phyloP scores from a whole-genome alignment of 257 asterid genomes.

The Petrea volubilis region DNA sequence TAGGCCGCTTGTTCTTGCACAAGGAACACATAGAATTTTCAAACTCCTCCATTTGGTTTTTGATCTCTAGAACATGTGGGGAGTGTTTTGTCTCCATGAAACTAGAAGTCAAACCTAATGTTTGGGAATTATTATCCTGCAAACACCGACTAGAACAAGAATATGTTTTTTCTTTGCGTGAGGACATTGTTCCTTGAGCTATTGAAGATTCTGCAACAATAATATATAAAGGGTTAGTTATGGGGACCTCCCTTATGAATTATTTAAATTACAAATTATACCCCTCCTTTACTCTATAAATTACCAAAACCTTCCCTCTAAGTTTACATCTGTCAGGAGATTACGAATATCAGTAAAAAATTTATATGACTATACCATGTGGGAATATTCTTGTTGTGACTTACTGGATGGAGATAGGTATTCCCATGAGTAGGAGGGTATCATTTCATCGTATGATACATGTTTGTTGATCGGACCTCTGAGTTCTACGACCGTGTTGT shows the following conservation, averaged over 20 bases:
- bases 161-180: slow-evolving; percentile 5
- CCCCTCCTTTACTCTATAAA: too few relatives aligned
- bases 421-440: slow-evolving; percentile 58
- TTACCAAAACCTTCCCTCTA: too few relatives aligned
- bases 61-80: background rate
- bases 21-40: slow-evolving; percentile 47
- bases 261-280: too few relatives aligned
- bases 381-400: too few relatives aligned
- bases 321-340: too few relatives aligned
- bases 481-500: slow-evolving; percentile 38
- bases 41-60: slow-evolving; percentile 27
- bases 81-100: slow-evolving; percentile 9
- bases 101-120: slow-evolving; percentile 25
- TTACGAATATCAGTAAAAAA: background rate
- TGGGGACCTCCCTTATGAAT: too few relatives aligned
- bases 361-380: too few relatives aligned
- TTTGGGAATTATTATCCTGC: background rate
- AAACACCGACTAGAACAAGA: background rate
- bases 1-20: slow-evolving; percentile 59
- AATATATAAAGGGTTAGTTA: too few relatives aligned
- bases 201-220: slow-evolving; percentile 30
- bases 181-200: slow-evolving; percentile 16
- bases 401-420: slow-evolving; percentile 41
- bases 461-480: slow-evolving; percentile 44
- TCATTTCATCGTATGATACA: slow-evolving; percentile 70